Conservation (phyloP, 306 rosid species). For the Mimosa bimucronata region DNA sequence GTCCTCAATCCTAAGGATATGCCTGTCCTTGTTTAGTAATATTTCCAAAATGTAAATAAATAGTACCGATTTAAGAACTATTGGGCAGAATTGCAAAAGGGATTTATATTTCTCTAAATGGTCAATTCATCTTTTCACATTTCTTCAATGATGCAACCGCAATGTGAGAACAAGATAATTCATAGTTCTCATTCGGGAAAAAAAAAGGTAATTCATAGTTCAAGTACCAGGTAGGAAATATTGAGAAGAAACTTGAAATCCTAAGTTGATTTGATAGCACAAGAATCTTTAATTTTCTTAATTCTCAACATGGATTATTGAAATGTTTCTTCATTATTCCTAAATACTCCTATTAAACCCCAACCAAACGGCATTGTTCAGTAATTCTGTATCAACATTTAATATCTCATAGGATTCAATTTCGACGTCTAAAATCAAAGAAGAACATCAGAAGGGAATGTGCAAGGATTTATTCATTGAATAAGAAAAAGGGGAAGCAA, state of each 20-base stretch:
- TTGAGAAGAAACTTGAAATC: not conserved
- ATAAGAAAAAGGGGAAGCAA: not conserved
- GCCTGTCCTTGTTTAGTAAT: not conserved
- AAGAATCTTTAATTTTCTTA: not conserved
- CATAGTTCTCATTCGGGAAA: too few relatives aligned
- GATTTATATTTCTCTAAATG: not conserved
- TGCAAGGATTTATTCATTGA: not conserved
- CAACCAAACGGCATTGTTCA: constrained; percentile 19
- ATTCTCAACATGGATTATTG: not conserved
- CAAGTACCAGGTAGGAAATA: not conserved
- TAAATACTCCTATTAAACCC: not conserved
- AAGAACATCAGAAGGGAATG: not conserved
- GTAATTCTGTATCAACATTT: not conserved
- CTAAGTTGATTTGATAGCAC: not conserved
- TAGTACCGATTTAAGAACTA: not conserved
- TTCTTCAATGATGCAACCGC: not conserved
- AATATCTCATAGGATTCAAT: not conserved
- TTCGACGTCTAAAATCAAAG: not conserved
- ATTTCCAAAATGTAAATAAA: not conserved
- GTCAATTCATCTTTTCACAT: not conserved
- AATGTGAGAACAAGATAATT: not conserved
- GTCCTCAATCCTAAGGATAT: not conserved
- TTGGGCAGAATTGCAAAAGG: not conserved
- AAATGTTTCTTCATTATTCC: not conserved
- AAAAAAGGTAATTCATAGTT: not conserved